Evolutionary conservation across 345 rosid genomes (phyloP).

Genomic region (Eutrema yunnanense): DNA sequence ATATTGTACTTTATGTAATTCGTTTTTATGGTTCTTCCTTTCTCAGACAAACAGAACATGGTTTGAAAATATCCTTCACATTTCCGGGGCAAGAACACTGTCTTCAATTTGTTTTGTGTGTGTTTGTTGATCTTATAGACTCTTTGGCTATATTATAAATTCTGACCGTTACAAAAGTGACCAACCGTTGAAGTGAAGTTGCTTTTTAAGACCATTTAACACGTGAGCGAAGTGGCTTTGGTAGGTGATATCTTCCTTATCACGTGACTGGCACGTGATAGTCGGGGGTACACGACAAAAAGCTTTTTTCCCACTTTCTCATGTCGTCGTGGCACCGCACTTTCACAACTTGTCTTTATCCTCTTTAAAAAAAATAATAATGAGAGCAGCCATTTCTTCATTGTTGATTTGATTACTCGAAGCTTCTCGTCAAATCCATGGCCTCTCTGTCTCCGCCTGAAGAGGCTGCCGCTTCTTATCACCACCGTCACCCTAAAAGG

Average conservation of each 20-base stretch:
- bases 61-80: background rate
- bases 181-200: background rate
- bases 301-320: background rate
- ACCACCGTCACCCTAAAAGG: constrained; percentile 25
- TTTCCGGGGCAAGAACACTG: background rate
- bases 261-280: constrained; percentile 29
- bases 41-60: background rate
- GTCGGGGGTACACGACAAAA: background rate
- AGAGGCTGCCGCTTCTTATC: constrained; percentile 12
- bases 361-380: background rate
- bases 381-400: background rate
- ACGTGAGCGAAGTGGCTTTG: constrained; percentile 12
- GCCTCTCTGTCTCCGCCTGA: constrained; percentile 36
- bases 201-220: background rate
- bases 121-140: background rate
- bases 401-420: background rate
- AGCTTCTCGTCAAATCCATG: constrained; percentile 10
- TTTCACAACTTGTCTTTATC: constrained; percentile 24
- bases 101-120: background rate
- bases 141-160: background rate
- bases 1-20: constrained; percentile 3
- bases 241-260: background rate
- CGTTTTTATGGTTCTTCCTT: background rate
- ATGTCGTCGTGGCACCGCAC: constrained; percentile 29
- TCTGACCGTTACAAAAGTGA: background rate